Percentiles rank a stretch among this genome's conserved stretches.
phyloP scores from a whole-genome alignment of 768 basidiomycete species.

The Boletus pseudopeckii region DNA sequence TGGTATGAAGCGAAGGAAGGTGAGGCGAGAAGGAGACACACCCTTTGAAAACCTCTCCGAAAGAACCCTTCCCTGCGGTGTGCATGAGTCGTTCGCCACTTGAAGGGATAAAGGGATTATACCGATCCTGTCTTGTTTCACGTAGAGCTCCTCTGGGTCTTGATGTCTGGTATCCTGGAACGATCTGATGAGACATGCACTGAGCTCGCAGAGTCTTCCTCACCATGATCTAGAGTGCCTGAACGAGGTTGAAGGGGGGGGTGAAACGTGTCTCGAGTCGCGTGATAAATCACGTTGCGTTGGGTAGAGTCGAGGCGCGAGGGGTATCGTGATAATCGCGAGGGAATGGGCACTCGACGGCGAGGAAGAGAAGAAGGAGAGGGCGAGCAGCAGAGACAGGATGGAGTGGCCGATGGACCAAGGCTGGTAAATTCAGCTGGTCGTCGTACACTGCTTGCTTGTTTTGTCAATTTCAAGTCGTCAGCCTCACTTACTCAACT shows the following conservation, averaged over 20 bases:
- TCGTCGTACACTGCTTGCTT: constrained; percentile 15
- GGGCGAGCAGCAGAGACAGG: background rate
- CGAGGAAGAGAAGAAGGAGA: constrained; percentile 6
- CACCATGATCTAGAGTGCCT: constrained; percentile 20
- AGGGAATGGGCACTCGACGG: constrained; percentile 2
- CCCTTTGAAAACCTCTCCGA: constrained; percentile 99
- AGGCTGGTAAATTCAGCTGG: constrained; percentile 4
- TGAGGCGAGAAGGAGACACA: constrained; percentile 33
- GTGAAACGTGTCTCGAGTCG: constrained; percentile 2
- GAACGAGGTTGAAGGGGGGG: background rate
- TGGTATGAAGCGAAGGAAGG: constrained; percentile 7
- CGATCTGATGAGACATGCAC: constrained; percentile 6
- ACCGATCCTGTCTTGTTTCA: constrained; percentile 98
- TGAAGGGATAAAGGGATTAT: constrained; percentile 20
- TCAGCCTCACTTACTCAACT: constrained; percentile 17
- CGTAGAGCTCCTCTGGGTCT: constrained; percentile 97
- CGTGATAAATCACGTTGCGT: constrained; percentile 11
- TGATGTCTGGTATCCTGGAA: constrained; percentile 62
- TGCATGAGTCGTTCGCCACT: constrained; percentile 17
- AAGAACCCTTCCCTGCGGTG: constrained; percentile 87
- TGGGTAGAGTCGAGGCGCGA: background rate
- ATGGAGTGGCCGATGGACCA: constrained; percentile 12
- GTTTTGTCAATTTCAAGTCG: constrained; percentile 31
- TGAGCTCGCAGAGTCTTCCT: background rate
- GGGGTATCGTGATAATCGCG: constrained; percentile 7